Base-by-base conservation (phyloP, 2,329 filamentous ascomycete genomes). In the Cladosporium colombiae region DNA sequence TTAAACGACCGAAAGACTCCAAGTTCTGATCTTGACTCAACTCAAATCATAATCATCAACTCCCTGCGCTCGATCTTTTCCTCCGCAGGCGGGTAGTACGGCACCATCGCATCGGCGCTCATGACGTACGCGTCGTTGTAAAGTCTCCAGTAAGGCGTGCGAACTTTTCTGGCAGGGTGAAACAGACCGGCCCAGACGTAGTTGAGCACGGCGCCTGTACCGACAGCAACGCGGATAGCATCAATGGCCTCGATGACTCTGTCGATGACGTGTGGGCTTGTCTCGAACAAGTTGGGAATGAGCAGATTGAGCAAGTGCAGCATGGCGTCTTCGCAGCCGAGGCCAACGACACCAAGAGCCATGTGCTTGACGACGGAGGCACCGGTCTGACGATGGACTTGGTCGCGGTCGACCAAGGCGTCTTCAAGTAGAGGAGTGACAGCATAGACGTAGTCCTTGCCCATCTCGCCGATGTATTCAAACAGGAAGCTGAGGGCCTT, bases 401-500 rank as follows among this genome's bases (percentile, higher is more conserved):
- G 95, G 78, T 99, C 95, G 68, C 95, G 90, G 78, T 99, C 95
- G 79, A 97, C 97, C 68, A 99, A 88, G 2, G 96, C 95, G 76
- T 99, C 95, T 77, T 99, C 95, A 1, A 99, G 88, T 11, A 99
- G 84, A 7, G 95, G 95, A 2, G 93, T 97, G 37, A 99, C 93
- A 21, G 96, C 95, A 75, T 99, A 99, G 76, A 99, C 95, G 77
- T 99, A 99, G 79, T 99, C 95, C 81, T 98, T 99, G 69, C 93
- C 76, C 95, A 99, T 98, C 80, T 99, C 95, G 69, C 95, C 95
- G 77, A 99, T 99, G 80, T 99, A 99, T 77, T 99, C 95, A 76
- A 98, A 99, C 68, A 99, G 85, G 85, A 99, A 99, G 7, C 92
- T 96, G 62, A 99, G 85, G 5, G 93, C 93, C 79, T 99, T 99